Conservation (phyloP, 257 asterid species). For the Nicotiana tabacum region DNA sequence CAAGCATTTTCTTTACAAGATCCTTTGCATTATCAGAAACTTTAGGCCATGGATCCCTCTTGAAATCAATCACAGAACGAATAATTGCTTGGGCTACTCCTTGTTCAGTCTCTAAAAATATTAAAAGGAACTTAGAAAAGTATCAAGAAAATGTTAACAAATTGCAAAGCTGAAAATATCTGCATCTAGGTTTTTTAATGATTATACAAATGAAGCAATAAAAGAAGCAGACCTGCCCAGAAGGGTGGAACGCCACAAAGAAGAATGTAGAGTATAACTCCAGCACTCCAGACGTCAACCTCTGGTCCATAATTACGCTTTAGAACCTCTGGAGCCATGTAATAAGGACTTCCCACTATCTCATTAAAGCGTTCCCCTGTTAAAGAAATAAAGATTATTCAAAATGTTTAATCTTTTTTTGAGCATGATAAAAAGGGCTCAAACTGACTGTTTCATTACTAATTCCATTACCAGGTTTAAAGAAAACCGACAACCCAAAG, state of each 20-base stretch:
- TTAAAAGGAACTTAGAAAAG: not conserved
- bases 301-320: slow-evolving; percentile 70
- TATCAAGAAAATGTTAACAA: not conserved
- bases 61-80: slow-evolving; percentile 60
- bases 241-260: slow-evolving; percentile 80
- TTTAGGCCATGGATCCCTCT: slow-evolving; percentile 80
- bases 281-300: slow-evolving; percentile 75
- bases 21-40: slow-evolving; percentile 74
- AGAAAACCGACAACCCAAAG: slow-evolving; percentile 62
- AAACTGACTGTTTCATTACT: not conserved
- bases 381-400: not conserved
- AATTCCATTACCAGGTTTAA: slow-evolving; percentile 49
- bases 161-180: not conserved
- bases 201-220: not conserved
- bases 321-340: slow-evolving; percentile 73
- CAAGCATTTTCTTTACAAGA: slow-evolving; percentile 77
- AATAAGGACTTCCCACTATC: slow-evolving; percentile 68
- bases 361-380: slow-evolving; percentile 51
- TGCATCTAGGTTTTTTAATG: not conserved
- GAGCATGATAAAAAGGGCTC: not conserved
- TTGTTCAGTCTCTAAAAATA: slow-evolving; percentile 66
- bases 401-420: not conserved
- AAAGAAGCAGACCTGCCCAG: slow-evolving; percentile 58
- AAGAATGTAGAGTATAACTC: slow-evolving; percentile 62
- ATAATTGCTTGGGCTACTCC: slow-evolving; percentile 90